phyloP scores from a whole-genome alignment of 1,139 yeast species.

The Sugiyamaella novakii region DNA sequence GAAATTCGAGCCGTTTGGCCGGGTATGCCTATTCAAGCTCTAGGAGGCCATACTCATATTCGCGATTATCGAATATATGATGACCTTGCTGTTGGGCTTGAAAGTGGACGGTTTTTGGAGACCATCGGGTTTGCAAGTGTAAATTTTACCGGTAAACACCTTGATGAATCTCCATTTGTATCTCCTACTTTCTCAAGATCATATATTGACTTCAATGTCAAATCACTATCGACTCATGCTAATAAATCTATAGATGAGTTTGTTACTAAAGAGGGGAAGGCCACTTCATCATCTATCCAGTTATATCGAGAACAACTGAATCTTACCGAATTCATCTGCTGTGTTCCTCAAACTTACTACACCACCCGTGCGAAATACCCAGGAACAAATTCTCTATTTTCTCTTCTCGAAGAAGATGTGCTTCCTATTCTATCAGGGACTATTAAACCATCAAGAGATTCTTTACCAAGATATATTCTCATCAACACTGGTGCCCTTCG shows the following conservation, averaged over 20 bases:
- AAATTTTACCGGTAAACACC: conserved; percentile 38
- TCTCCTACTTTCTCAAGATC: conserved; percentile 50
- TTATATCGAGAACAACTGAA: conserved; percentile 52
- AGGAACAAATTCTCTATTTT: conserved; percentile 60
- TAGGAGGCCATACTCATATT: conserved; percentile 95
- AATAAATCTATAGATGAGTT: conserved; percentile 35
- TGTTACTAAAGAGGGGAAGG: conserved; percentile 54
- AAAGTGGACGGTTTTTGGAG: conserved; percentile 91
- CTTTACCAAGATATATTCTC: conserved; percentile 58
- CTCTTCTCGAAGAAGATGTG: conserved; percentile 59
- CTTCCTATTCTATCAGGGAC: conserved; percentile 54
- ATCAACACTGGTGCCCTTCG: conserved; percentile 89
- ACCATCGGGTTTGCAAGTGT: conserved; percentile 86
- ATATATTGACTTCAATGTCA: conserved; percentile 77
- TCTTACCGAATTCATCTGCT: conserved; percentile 61
- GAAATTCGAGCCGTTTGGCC: conserved; percentile 63
- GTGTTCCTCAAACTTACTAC: conserved; percentile 65
- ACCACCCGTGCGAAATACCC: conserved; percentile 70
- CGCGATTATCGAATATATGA: conserved; percentile 80
- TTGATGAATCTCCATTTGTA: conserved; percentile 21
- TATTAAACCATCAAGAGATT: conserved; percentile 32
- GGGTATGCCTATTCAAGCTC: conserved; percentile 68
- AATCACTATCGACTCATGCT: conserved; percentile 69
- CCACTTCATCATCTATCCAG: conserved; percentile 51
- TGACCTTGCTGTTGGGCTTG: conserved; percentile 67